These are phyloP conservation scores for Colletotrichum theobromicola DNA, from an alignment of 2,329 filamentous ascomycete species.

Conservation along the genomic window DNA sequence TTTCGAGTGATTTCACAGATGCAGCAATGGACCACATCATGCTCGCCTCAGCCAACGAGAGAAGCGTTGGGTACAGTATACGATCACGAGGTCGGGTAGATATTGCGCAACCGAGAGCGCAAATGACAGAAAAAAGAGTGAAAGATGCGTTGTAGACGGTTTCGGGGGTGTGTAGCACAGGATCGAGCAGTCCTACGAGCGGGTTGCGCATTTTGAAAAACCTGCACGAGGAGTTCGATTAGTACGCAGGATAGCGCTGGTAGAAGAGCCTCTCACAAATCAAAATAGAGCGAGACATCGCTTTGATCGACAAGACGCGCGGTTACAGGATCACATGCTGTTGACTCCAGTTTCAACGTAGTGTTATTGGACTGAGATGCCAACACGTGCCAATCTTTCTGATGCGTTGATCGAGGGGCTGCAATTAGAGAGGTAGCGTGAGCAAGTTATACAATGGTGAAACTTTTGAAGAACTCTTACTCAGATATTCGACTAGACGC, in stretches of 20 bases:
- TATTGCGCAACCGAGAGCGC: conserved; percentile 29
- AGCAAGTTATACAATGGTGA: neutral
- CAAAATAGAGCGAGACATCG: conserved; percentile 18
- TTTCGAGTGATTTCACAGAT: conserved; percentile 29
- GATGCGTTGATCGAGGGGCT: neutral
- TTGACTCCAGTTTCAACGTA: conserved; percentile 25
- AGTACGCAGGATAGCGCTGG: neutral
- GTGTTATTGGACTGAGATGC: conserved; percentile 23
- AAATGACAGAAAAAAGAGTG: conserved; percentile 29
- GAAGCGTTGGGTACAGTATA: conserved; percentile 25
- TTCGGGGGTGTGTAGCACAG: conserved; percentile 26
- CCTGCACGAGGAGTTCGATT: neutral
- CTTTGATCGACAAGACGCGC: conserved; percentile 25
- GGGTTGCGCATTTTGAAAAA: conserved; percentile 29
- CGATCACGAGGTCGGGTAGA: conserved; percentile 27
- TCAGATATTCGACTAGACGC: conserved; percentile 15
- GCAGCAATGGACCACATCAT: conserved; percentile 30
- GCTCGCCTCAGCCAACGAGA: conserved; percentile 27
- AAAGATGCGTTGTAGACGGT: conserved; percentile 28
- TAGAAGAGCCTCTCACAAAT: neutral
- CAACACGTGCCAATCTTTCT: conserved; percentile 27
- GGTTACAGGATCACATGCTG: conserved; percentile 26
- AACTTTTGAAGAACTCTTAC: neutral
- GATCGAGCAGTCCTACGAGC: conserved; percentile 27
- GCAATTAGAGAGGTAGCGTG: neutral